A percentile compares a stretch with the other conserved stretches of the same genome.
Evolutionary conservation across 108 stramenopile genomes (phyloP).

Genomic region (Cyclotella atomus): DNA sequence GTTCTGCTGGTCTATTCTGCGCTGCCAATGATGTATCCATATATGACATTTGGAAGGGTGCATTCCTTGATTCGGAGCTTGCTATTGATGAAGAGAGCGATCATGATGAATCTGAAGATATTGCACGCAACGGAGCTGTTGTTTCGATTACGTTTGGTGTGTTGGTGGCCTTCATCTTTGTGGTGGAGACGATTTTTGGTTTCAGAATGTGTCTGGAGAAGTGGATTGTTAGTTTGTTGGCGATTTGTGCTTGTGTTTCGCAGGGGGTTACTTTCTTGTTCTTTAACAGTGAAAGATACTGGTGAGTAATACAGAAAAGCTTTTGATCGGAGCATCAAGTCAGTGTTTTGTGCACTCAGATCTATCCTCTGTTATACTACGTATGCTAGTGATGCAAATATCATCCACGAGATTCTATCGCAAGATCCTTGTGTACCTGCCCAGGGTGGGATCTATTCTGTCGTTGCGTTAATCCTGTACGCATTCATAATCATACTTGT

Average conservation of each 20-base stretch:
- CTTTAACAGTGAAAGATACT: constrained; percentile 45
- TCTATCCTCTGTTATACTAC: not conserved
- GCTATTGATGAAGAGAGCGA: constrained; percentile 24
- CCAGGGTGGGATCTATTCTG: constrained; percentile 14
- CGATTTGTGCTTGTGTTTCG: constrained; percentile 21
- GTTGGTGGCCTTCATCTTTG: constrained; percentile 9
- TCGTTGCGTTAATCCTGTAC: constrained; percentile 25
- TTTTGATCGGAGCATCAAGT: too few species aligned
- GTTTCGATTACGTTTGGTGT: constrained; percentile 18
- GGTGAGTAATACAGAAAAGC: constrained; percentile 26
- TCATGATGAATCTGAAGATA: constrained; percentile 30
- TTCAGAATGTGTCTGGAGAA: constrained; percentile 29
- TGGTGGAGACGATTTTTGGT: constrained; percentile 27
- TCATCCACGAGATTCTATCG: constrained; percentile 38
- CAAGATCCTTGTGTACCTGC: constrained; percentile 31
- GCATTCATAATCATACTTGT: constrained; percentile 19
- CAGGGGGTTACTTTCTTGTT: constrained; percentile 39
- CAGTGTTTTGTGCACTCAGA: not conserved
- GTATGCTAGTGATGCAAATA: constrained; percentile 26
- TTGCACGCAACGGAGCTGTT: constrained; percentile 31
- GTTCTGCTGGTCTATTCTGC: constrained; percentile 37
- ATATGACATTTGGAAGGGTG: constrained; percentile 21
- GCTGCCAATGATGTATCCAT: constrained; percentile 6
- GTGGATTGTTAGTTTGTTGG: constrained; percentile 22
- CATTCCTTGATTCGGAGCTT: constrained; percentile 6